A percentile compares a stretch with the other conserved stretches of the same genome.
phyloP scores from a whole-genome alignment of 2,329 filamentous ascomycete genomes.

The Aureobasidium sp. region DNA sequence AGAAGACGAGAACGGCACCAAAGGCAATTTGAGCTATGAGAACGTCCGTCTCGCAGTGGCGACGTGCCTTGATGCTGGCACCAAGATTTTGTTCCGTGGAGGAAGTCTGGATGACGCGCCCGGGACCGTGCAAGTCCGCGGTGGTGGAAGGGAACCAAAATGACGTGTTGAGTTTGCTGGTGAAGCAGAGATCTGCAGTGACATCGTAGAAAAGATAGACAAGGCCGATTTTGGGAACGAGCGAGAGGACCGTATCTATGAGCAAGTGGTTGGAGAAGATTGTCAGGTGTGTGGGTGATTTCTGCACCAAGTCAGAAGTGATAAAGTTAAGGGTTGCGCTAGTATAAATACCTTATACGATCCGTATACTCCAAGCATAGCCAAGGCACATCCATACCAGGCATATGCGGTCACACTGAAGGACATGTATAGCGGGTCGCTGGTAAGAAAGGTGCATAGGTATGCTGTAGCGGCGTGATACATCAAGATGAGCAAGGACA shows the following conservation, averaged over 20 bases:
- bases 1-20: constrained; percentile 36
- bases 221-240: constrained; percentile 15
- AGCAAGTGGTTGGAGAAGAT: constrained; percentile 18
- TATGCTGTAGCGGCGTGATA: constrained; percentile 22
- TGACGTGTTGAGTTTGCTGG: constrained; percentile 5
- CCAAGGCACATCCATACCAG: constrained; percentile 22
- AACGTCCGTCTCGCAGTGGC: constrained; percentile 10
- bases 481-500: constrained; percentile 20
- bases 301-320: neutral
- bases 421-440: constrained; percentile 23
- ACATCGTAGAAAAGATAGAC: constrained; percentile 17
- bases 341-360: constrained; percentile 18
- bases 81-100: neutral
- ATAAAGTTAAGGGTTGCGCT: neutral
- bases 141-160: neutral
- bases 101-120: neutral
- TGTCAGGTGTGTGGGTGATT: constrained; percentile 13
- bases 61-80: neutral
- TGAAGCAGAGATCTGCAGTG: constrained; percentile 13
- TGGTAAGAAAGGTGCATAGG: constrained; percentile 21
- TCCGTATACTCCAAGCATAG: constrained; percentile 20
- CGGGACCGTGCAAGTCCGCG: neutral
- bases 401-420: constrained; percentile 21
- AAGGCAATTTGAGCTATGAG: constrained; percentile 19
- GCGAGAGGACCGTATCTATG: constrained; percentile 17